These are phyloP conservation scores for Hyphopichia wangnamkhiaoensis DNA, from an alignment of 1,139 yeast species.

Conservation along the genomic window DNA sequence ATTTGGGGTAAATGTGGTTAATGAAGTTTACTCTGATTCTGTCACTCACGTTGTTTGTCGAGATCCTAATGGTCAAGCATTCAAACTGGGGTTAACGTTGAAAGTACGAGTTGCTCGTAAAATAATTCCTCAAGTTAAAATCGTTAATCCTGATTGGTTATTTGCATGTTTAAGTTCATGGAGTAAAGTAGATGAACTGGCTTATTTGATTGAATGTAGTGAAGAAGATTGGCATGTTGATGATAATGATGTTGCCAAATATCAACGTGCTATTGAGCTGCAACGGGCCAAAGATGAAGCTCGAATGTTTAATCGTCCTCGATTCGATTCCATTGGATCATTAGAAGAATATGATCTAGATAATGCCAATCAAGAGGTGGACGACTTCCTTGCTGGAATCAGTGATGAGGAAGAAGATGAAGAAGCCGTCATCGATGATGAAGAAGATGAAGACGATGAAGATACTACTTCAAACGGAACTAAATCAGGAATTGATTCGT, in stretches of 20 bases:
- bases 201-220: slow-evolving; percentile 54
- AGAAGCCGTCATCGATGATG: slow-evolving; percentile 31
- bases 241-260: slow-evolving; percentile 45
- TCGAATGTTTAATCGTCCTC: slow-evolving; percentile 13
- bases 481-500: slow-evolving; percentile 21
- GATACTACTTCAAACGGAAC: slow-evolving; percentile 12
- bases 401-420: slow-evolving; percentile 51
- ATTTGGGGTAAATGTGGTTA: slow-evolving; percentile 85
- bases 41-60: slow-evolving; percentile 90
- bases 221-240: slow-evolving; percentile 44
- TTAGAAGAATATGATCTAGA: slow-evolving; percentile 50
- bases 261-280: slow-evolving; percentile 33
- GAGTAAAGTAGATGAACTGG: slow-evolving; percentile 67
- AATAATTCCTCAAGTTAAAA: slow-evolving; percentile 65
- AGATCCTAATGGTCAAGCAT: slow-evolving; percentile 57
- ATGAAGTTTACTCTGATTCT: slow-evolving; percentile 60
- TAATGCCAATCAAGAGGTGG: slow-evolving; percentile 60
- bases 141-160: slow-evolving; percentile 93
- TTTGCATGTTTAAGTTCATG: slow-evolving; percentile 82
- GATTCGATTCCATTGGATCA: slow-evolving; percentile 31
- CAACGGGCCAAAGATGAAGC: slow-evolving; percentile 16
- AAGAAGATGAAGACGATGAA: slow-evolving; percentile 15
- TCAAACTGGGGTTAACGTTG: slow-evolving; percentile 45
- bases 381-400: slow-evolving; percentile 58
- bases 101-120: slow-evolving; percentile 76